Percentiles rank a stretch among this genome's conserved stretches.
These are phyloP conservation scores for Lablab purpureus DNA, from an alignment of 306 rosid species.

Conservation along the genomic window DNA sequence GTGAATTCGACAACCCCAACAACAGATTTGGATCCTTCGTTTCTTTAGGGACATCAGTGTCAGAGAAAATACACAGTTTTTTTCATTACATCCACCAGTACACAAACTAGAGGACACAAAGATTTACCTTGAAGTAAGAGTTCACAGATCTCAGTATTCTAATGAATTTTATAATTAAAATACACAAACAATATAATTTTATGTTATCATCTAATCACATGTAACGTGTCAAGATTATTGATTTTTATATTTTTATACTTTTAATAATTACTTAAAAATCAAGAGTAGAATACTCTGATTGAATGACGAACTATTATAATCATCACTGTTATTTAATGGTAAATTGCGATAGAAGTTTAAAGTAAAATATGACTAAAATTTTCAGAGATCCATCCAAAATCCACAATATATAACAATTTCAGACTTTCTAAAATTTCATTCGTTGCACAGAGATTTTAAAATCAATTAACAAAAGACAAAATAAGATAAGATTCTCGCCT, in stretches of 20 bases:
- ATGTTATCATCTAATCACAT: no score
- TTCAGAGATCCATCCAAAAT: not conserved
- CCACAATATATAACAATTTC: not conserved
- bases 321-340: not conserved
- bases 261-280: no score
- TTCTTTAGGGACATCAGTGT: not conserved
- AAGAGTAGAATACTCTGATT: no score
- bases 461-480: not conserved
- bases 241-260: no score
- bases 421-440: not conserved
- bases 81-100: constrained; percentile 1
- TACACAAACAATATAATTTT: no score
- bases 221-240: not conserved
- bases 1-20: not conserved
- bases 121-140: not conserved
- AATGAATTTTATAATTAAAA: no score
- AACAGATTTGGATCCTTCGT: not conserved
- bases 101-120: constrained; percentile 30
- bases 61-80: constrained; percentile 3
- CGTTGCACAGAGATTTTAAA: not conserved
- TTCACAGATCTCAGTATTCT: not conserved
- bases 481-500: constrained; percentile 52
- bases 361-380: constrained; percentile 9
- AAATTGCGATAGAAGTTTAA: not conserved
- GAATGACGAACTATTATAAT: not conserved